phyloP scores from a whole-genome alignment of 2,329 filamentous ascomycete genomes.

The Xylaria digitata region DNA sequence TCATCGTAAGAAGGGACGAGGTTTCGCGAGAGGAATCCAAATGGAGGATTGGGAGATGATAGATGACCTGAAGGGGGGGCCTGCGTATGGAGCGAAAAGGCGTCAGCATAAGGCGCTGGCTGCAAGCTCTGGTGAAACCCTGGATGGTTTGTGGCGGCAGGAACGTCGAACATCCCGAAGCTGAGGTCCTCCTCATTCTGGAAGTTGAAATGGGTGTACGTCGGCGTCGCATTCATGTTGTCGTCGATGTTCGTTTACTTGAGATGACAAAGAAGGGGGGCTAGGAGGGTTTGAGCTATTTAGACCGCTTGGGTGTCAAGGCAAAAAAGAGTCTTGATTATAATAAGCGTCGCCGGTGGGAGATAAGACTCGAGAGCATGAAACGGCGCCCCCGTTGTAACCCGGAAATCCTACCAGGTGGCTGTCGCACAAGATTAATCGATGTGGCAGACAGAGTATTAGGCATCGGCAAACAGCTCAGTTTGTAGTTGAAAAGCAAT shows the following conservation, averaged over 20 bases:
- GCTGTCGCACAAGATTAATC: constrained; percentile 21
- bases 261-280: constrained; percentile 7
- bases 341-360: constrained; percentile 6
- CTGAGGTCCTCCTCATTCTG: constrained; percentile 40
- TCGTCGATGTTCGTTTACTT: constrained; percentile 12
- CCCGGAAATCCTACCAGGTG: constrained; percentile 19
- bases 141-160: constrained; percentile 24
- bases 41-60: constrained; percentile 16
- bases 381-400: constrained; percentile 25
- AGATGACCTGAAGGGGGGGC: constrained; percentile 28
- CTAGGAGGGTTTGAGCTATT: not conserved
- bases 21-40: constrained; percentile 29
- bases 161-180: constrained; percentile 41
- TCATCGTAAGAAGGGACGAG: constrained; percentile 32
- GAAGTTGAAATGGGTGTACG: constrained; percentile 41
- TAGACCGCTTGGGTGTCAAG: not conserved
- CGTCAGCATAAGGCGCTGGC: constrained; percentile 29
- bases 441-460: constrained; percentile 24
- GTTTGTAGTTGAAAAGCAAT: constrained; percentile 22
- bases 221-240: constrained; percentile 44
- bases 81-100: constrained; percentile 34
- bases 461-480: constrained; percentile 25
- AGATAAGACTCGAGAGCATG: not conserved
- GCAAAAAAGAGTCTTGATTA: constrained; percentile 9
- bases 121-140: constrained; percentile 35